Conservation (phyloP, 495 filamentous ascomycete genomes). For the Aspergillus incahuasiensis region DNA sequence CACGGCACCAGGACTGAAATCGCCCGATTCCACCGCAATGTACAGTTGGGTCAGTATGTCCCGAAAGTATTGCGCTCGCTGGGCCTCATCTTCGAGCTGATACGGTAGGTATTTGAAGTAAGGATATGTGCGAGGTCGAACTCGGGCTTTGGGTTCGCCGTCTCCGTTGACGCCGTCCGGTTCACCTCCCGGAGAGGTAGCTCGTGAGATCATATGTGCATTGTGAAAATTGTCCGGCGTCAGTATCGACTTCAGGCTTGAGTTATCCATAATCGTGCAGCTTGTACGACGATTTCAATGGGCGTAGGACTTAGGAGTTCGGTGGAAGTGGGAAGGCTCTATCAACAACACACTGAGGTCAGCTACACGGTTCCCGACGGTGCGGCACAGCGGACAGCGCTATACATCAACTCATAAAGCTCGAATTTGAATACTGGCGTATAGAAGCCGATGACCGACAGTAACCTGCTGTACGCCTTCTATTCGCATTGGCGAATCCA, state of each 20-base stretch:
- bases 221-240: constrained; percentile 46
- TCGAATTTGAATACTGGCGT: constrained; percentile 15
- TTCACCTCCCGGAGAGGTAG: constrained; percentile 63
- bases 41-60: constrained; percentile 92
- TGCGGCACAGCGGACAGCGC: not conserved
- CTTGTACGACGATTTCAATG: constrained; percentile 13
- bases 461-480: constrained; percentile 26
- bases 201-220: constrained; percentile 54
- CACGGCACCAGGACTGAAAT: constrained; percentile 87
- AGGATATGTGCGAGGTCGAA: constrained; percentile 84
- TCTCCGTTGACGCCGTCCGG: constrained; percentile 50
- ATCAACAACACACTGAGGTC: constrained; percentile 9
- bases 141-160: constrained; percentile 56
- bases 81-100: constrained; percentile 66
- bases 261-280: constrained; percentile 37
- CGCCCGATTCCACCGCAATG: constrained; percentile 82
- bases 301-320: constrained; percentile 21
- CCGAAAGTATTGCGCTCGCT: constrained; percentile 67
- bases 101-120: constrained; percentile 90
- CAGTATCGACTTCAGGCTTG: constrained; percentile 35
- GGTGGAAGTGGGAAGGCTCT: constrained; percentile 32
- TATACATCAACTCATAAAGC: constrained; percentile 23
- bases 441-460: constrained; percentile 25
- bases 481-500: constrained; percentile 28
- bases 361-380: constrained; percentile 13